Evolutionary conservation across 257 asterid genomes (phyloP), one percentile per base, ranked within the genome.

Genomic region (Striga asiatica): DNA sequence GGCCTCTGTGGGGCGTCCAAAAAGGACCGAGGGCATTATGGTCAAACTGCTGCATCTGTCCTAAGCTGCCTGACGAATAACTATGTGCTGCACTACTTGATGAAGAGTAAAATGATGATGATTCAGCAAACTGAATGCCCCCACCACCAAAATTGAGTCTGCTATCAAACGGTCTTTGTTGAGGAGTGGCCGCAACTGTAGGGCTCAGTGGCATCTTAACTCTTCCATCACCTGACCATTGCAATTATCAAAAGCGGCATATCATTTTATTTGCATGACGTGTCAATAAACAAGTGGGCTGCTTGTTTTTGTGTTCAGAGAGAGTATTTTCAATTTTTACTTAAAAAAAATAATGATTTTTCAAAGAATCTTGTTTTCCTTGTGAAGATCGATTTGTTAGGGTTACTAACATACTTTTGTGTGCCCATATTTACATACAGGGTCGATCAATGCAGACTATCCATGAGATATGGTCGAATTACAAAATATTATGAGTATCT

Each of bases 151-250:
- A 77, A 66, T 76, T 78, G 56, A 68, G 72, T 25, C 75, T 76
- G 2, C 70, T 25, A 23, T 76, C 81, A 50, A 75, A 84, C 25
- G 87, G 75, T 53, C 89, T 68, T 49, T 75, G 87, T 52, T 75
- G 83, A 61, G 71, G 56, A 55, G 73, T 71, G n/a, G n/a, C n/a
- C 25, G 76, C 70, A 56, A 76, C 70, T 41, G 95, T 86, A 47
- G 99, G 99, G 74, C 99, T 92, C 65, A 92, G 69, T 23, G 94
- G 97, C 82, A 69, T 58, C 94, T 92, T 92, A 58, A 63, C 80
- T 60, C 92, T 74, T 60, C 85, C 96, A 56, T 87, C 94, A 19
- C 89, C 95, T 88, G 74, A 56, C 8, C 2, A 64, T 57, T 69
- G 64, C 46, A 65, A 46, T 29, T 45, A 35, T 43, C n/a, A 34